These are phyloP conservation scores for Phytophthora litchii DNA, from an alignment of 352 stramenopile species.

Conservation along the genomic window DNA sequence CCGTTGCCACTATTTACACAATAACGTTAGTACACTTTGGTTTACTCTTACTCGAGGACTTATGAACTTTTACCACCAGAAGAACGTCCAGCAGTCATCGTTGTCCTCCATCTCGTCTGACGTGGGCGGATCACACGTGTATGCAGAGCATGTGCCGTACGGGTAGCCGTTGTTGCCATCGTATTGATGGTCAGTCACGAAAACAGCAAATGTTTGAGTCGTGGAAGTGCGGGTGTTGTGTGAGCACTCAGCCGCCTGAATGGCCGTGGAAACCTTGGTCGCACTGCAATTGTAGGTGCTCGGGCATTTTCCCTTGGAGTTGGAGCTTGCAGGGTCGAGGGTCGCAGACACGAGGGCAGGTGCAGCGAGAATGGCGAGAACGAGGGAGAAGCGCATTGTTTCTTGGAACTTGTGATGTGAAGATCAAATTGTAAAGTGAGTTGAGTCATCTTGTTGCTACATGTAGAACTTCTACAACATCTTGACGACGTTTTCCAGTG, in stretches of 20 bases:
- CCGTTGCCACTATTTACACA: slow-evolving; percentile 26
- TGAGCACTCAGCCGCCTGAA: slow-evolving; percentile 41
- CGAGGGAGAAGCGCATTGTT: slow-evolving; percentile 30
- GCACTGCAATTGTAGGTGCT: slow-evolving; percentile 24
- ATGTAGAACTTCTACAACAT: not conserved
- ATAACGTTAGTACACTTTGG: slow-evolving; percentile 1
- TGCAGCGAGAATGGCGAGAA: slow-evolving; percentile 21
- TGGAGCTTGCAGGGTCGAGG: slow-evolving; percentile 26
- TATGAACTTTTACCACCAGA: slow-evolving; percentile 32
- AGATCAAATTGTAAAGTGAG: slow-evolving; percentile 20
- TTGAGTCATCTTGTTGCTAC: not conserved
- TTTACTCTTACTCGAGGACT: not conserved
- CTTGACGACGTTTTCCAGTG: slow-evolving; percentile 14
- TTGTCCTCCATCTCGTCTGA: slow-evolving; percentile 22
- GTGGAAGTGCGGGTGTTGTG: slow-evolving; percentile 38
- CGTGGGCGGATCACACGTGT: slow-evolving; percentile 22
- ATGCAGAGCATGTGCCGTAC: slow-evolving; percentile 40
- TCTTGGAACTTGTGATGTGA: slow-evolving; percentile 21
- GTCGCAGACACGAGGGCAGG: slow-evolving; percentile 31
- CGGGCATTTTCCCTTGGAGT: slow-evolving; percentile 29
- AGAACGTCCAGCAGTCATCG: slow-evolving; percentile 41
- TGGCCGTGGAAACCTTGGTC: slow-evolving; percentile 24
- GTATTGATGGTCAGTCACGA: slow-evolving; percentile 39
- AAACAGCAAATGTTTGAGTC: slow-evolving; percentile 39
- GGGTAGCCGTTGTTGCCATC: slow-evolving; percentile 36